These are phyloP conservation scores for Jasminum sambac DNA, from an alignment of 257 asterid genomes.

Conservation along the genomic window DNA sequence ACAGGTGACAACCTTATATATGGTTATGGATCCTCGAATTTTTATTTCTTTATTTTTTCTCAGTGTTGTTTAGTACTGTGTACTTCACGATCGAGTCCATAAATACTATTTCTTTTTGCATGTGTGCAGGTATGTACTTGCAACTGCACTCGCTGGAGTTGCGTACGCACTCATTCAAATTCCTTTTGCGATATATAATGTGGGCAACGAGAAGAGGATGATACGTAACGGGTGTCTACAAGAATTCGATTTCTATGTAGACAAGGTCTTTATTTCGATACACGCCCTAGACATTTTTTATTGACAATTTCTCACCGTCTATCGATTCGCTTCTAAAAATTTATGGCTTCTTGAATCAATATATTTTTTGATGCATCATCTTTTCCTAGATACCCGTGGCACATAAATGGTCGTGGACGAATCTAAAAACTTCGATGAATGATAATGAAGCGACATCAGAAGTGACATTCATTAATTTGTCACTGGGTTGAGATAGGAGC, in stretches of 20 bases:
- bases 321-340: too few relatives aligned
- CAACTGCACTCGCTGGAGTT: constrained; percentile 36
- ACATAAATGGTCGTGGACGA: too few relatives aligned
- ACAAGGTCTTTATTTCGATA: constrained; percentile 40
- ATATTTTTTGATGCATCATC: too few relatives aligned
- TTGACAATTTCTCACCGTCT: too few relatives aligned
- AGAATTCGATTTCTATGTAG: constrained; percentile 59
- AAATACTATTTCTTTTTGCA: not conserved
- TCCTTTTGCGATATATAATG: constrained; percentile 55
- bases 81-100: not conserved
- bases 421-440: too few relatives aligned
- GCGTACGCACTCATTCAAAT: constrained; percentile 54
- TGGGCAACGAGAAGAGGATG: constrained; percentile 40
- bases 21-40: not conserved
- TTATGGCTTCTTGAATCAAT: too few relatives aligned
- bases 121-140: not conserved
- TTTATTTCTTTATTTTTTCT: not conserved
- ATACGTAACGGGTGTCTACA: constrained; percentile 40
- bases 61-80: not conserved
- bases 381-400: too few relatives aligned
- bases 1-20: constrained; percentile 36
- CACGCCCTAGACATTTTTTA: not conserved
- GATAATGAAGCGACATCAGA: too few relatives aligned
- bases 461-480: too few relatives aligned
- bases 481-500: too few relatives aligned